phyloP scores from a whole-genome alignment of 768 basidiomycete species.

The Naganishia friedmannii region DNA sequence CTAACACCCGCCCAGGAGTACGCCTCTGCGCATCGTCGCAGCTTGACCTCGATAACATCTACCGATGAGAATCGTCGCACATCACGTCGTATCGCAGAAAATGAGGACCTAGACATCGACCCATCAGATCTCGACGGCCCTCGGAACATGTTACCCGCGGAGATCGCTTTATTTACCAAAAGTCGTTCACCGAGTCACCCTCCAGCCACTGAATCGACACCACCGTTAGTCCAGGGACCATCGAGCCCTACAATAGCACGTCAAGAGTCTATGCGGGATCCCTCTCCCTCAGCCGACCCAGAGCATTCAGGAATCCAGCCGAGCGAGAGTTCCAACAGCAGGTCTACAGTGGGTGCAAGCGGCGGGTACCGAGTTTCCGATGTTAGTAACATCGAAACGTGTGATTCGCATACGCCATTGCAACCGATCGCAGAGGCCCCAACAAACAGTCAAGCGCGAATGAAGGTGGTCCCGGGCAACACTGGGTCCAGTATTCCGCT shows the following conservation, averaged over 20 bases:
- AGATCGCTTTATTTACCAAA: conserved; percentile 5
- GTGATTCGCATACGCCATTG: conserved; percentile 20
- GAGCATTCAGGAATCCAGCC: background rate
- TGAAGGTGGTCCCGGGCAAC: background rate
- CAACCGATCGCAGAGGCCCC: background rate
- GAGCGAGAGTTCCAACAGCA: background rate
- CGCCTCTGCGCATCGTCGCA: conserved; percentile 15
- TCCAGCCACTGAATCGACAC: background rate
- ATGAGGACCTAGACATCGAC: background rate
- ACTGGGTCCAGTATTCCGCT: background rate
- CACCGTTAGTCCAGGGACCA: background rate
- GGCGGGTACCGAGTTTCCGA: conserved; percentile 1
- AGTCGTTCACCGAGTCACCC: background rate
- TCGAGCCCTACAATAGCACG: background rate
- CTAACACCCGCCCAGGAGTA: conserved; percentile 22
- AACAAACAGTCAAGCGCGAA: background rate
- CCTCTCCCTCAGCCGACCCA: background rate
- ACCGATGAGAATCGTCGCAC: background rate
- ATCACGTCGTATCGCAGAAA: background rate
- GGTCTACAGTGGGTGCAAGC: background rate
- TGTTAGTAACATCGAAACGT: conserved; percentile 10
- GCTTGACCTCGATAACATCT: background rate
- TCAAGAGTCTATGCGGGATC: background rate
- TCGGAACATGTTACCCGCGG: conserved; percentile 25
- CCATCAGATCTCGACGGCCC: conserved; percentile 11